phyloP scores from a whole-genome alignment of 2,329 filamentous ascomycete species.

The Ophiocordyceps camponoti-saundersi region DNA sequence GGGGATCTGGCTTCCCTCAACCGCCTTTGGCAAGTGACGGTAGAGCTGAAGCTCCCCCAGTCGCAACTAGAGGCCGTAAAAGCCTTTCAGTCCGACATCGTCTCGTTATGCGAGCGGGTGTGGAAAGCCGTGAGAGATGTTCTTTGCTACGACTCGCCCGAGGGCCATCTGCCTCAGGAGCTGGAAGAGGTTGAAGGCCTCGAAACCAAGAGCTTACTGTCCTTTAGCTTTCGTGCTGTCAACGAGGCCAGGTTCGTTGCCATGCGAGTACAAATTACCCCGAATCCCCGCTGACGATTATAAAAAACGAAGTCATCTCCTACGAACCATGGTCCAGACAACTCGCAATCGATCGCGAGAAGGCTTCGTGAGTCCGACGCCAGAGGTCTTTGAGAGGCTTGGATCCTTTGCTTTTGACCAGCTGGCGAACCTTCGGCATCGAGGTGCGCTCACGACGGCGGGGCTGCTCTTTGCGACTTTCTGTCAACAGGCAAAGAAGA shows the following conservation, averaged over 20 bases:
- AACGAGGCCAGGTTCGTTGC: constrained; percentile 65
- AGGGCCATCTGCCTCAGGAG: constrained; percentile 68
- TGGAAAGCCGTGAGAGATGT: constrained; percentile 64
- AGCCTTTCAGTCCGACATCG: constrained; percentile 34
- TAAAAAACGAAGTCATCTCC: constrained; percentile 41
- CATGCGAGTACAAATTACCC: not conserved
- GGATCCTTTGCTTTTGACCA: constrained; percentile 68
- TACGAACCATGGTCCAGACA: constrained; percentile 44
- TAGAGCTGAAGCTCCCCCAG: constrained; percentile 20
- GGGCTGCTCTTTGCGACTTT: constrained; percentile 73
- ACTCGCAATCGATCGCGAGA: constrained; percentile 26
- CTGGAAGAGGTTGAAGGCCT: constrained; percentile 54
- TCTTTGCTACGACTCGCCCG: constrained; percentile 85
- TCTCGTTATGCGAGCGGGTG: constrained; percentile 45
- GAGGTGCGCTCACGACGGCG: constrained; percentile 87
- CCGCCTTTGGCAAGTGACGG: constrained; percentile 35
- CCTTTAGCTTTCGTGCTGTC: constrained; percentile 88
- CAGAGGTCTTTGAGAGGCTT: constrained; percentile 43
- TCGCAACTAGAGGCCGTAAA: constrained; percentile 18
- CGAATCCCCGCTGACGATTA: not conserved
- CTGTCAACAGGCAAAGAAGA: constrained; percentile 46
- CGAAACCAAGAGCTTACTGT: constrained; percentile 76
- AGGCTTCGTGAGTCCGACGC: constrained; percentile 28
- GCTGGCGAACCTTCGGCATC: constrained; percentile 66
- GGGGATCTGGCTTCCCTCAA: constrained; percentile 51